Base-by-base conservation (phyloP, 768 basidiomycete genomes). In the Leccinum disarticulatum region DNA sequence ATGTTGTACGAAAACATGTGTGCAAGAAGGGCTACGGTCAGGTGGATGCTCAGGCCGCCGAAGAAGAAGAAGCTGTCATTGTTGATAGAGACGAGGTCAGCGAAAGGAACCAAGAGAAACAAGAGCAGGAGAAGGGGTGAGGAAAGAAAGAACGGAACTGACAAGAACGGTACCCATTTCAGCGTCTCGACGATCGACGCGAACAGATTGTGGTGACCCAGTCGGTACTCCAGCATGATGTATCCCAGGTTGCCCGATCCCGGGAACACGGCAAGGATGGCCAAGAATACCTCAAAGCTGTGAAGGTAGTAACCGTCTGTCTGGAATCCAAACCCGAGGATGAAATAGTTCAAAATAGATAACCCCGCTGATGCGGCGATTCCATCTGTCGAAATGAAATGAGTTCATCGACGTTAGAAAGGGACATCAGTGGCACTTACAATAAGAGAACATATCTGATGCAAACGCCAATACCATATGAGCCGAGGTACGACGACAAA, bases 211-310 rank as follows among this genome's bases (percentile, higher is more conserved):
- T 61, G 55, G 14, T 77, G 70, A 7, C 88, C 89, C 0, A 91
- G 74, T 25, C 90, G 81, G 68, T 91, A 91, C 70, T 90, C 87
- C 35, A 91, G 73, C 52, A 91, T 73, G 11, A 83, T 83, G 70
- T 83, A 90, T 7, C 87, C 88, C 17, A 90, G 53, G 49, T 84
- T 91, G 0, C 90, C 90, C 3, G 84, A 80, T 1, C 87, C 88
- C 70, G 84, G 85, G 73, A 91, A 91, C 4, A 91, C 87, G 2
- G 85, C 81, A 1, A 84, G 79, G 14, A 85, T 87, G 15, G 90
- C 85, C 25, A 92, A 80, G 80, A 86, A 91, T 57, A 91, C 84
- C 73, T 92, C 90, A 74, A 91, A 91, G 67, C 82, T 83, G 73
- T 87, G 88, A 72, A 88, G 79, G 71, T 90, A 91, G 71, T 83